These are phyloP conservation scores for Fusarium praegraminearum DNA, from an alignment of 2,329 filamentous ascomycete species.

Conservation along the genomic window DNA sequence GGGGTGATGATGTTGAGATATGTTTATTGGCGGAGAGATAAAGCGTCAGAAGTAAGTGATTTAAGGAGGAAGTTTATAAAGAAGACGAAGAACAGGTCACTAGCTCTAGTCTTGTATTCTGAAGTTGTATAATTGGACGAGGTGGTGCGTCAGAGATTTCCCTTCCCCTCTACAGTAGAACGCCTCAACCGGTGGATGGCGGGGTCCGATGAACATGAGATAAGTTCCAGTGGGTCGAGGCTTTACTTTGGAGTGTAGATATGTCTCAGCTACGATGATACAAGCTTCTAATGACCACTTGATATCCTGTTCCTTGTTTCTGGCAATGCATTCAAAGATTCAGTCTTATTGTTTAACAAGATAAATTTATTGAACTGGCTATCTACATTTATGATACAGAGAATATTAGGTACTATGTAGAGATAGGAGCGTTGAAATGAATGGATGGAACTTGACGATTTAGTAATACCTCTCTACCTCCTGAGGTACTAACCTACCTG, in stretches of 20 bases:
- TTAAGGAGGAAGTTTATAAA: not conserved
- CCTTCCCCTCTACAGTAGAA: conserved; percentile 15
- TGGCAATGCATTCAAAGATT: not conserved
- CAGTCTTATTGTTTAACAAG: not conserved
- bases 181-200: conserved; percentile 35
- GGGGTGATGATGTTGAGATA: conserved; percentile 12
- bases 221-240: conserved; percentile 3
- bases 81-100: not conserved
- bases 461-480: not conserved
- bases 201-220: conserved; percentile 34
- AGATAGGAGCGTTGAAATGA: not conserved
- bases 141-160: conserved; percentile 32
- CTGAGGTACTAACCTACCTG: too few relatives aligned
- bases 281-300: not conserved
- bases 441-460: not conserved
- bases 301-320: not conserved
- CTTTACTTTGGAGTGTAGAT: not conserved
- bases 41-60: not conserved
- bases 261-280: not conserved
- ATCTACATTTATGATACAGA: not conserved
- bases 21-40: not conserved
- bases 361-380: not conserved
- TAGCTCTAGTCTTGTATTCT: not conserved
- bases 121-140: conserved; percentile 4
- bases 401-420: not conserved